These are phyloP conservation scores for Corynascus novoguineensis DNA, from an alignment of 495 filamentous ascomycete species.

Conservation along the genomic window DNA sequence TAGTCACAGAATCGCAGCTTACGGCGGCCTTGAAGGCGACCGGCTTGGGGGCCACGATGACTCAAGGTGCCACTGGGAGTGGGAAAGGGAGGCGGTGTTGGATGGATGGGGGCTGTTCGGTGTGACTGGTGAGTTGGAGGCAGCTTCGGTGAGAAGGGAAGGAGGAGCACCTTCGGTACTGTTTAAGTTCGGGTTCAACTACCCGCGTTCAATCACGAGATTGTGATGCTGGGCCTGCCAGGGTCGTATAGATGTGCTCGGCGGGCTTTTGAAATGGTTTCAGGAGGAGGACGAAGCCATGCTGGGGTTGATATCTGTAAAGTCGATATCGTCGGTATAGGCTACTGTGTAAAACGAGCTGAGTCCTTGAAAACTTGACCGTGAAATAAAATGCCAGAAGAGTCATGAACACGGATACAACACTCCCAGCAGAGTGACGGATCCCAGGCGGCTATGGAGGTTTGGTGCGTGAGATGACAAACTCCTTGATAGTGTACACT, in stretches of 20 bases:
- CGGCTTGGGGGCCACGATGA: slow-evolving; percentile 41
- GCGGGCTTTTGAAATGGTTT: too few relatives aligned
- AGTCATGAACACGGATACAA: neutral
- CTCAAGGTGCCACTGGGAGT: slow-evolving; percentile 40
- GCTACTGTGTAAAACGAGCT: neutral
- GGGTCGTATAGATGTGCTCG: too few relatives aligned
- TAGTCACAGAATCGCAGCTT: too few relatives aligned
- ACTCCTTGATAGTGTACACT: too few relatives aligned
- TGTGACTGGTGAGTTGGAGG: slow-evolving; percentile 2
- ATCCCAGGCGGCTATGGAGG: too few relatives aligned
- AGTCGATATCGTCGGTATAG: neutral
- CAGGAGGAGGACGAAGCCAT: slow-evolving; percentile 23
- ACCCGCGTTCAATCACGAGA: slow-evolving; percentile 14
- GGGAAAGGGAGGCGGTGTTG: slow-evolving; percentile 39
- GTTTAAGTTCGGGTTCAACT: neutral
- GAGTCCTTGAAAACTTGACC: too few relatives aligned
- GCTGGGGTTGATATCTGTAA: neutral
- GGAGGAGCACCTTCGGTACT: neutral
- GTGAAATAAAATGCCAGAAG: neutral
- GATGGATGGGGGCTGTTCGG: neutral
- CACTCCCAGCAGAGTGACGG: neutral
- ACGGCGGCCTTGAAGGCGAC: too few relatives aligned
- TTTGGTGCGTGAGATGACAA: too few relatives aligned
- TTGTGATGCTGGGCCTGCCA: slow-evolving; percentile 25
- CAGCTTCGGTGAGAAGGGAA: slow-evolving; percentile 3